phyloP scores from a whole-genome alignment of 306 rosid species.

The Elaeagnus macrophylla region DNA sequence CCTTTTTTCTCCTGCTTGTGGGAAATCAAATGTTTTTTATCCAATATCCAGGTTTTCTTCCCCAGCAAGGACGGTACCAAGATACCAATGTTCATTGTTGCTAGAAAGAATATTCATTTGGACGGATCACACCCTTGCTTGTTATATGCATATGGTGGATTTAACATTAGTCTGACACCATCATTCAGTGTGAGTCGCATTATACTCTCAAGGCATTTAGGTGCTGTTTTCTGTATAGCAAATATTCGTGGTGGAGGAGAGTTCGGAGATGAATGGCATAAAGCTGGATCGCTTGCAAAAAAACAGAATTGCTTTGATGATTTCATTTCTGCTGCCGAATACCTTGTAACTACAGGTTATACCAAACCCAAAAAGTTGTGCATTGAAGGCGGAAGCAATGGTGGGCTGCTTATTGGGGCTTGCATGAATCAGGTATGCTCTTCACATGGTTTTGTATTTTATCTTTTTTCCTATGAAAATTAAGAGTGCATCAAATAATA shows the following conservation, averaged over 20 bases:
- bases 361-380: conserved; percentile 77
- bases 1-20: too few species aligned
- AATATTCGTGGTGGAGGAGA: conserved; percentile 99
- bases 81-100: conserved; percentile 73
- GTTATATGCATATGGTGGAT: conserved; percentile 88
- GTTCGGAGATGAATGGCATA: conserved; percentile 98
- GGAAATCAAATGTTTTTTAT: not conserved
- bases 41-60: conserved; percentile 55
- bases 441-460: not conserved
- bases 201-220: conserved; percentile 68
- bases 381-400: conserved; percentile 95
- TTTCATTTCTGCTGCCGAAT: conserved; percentile 85
- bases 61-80: conserved; percentile 80
- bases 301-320: conserved; percentile 96
- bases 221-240: conserved; percentile 69
- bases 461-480: not conserved
- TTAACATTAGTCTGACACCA: conserved; percentile 70
- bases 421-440: conserved; percentile 73
- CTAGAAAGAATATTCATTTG: conserved; percentile 53
- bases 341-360: conserved; percentile 71
- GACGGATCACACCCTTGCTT: conserved; percentile 94
- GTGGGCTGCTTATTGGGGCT: conserved; percentile 92
- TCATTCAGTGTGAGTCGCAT: conserved; percentile 62
- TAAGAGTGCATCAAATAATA: not conserved
- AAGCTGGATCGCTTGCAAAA: conserved; percentile 76